A percentile compares a stretch with the other conserved stretches of the same genome.
These are phyloP conservation scores for Scenedesmus sp. DNA, from an alignment of 163 green algal genomes.

Conservation along the genomic window DNA sequence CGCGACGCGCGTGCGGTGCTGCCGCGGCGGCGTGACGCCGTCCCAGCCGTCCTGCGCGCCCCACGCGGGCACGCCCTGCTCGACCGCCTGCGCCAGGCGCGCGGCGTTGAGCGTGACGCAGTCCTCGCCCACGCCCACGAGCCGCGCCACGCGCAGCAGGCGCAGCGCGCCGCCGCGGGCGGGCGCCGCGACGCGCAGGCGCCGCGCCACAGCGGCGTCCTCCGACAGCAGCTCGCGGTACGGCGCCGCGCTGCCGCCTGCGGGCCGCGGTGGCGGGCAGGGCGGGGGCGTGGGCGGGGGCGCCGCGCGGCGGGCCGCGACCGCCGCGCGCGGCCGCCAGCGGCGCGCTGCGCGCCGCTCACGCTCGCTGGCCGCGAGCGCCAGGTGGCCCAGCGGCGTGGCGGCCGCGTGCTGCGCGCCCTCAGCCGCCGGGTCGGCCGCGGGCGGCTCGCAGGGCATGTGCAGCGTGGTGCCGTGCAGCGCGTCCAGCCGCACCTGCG, in stretches of 20 bases:
- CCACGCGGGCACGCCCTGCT: background rate
- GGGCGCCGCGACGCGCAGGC: background rate
- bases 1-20: background rate
- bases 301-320: too few species aligned
- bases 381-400: background rate
- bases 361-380: background rate
- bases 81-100: background rate
- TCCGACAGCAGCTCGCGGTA: too few species aligned
- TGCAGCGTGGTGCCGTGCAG: background rate
- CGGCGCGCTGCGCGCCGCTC: background rate
- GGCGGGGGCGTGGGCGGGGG: too few species aligned
- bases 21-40: background rate
- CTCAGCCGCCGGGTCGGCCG: too few species aligned
- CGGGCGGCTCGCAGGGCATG: conserved; percentile 3
- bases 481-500: background rate
- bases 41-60: conserved; percentile 10
- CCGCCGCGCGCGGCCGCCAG: too few species aligned
- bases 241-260: too few species aligned
- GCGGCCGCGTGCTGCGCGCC: background rate
- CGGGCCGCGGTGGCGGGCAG: too few species aligned
- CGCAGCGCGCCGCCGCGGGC: background rate
- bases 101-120: background rate
- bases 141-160: background rate
- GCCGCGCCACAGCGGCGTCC: too few species aligned
- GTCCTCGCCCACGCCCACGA: background rate